Evolutionary conservation across 495 filamentous ascomycete species (phyloP), one percentile per base, ranked within the genome.

Genomic region (Penicillium diatomitis): DNA sequence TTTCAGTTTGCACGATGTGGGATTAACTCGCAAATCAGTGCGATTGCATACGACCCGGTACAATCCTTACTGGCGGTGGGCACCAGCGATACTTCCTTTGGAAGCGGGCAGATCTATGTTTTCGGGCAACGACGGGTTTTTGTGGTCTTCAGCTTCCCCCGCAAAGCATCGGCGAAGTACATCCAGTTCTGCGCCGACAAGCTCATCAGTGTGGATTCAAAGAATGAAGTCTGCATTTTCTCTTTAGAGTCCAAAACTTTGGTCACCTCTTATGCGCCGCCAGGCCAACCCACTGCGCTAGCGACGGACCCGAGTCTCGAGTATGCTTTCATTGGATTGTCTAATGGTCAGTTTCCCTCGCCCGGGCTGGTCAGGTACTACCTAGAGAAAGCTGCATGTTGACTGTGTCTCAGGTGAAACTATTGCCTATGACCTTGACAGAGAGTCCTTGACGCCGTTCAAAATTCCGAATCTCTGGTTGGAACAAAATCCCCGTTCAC

Each of bases 41-140:
- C 78, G 28, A 60, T 97, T 38, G 84, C 90, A 53, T 96, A 94
- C 72, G 89, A 96, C 52, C 91, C 92, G 4, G 75, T 94, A 27
- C 92, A 97, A 63, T 95, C 90, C 12, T 82, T 98, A 31, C 74
- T 98, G 32, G 92, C 90, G n/a, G 78, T 97, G 41, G 92, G 89
- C 29, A 97, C 94, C 41, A 83, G 80, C 62, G 86, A 87, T 66
- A 85, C 86, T 34, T 76, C 83, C 52, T 89, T 79, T 50, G 85
- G 86, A 46, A 78, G 77, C 36, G 86, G 87, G 20, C 81, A 87
- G 65, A 89, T 98, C 62, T 92, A 92, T 66, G 73, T 98, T 55
- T 96, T 92, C 58, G 92, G 92, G 9, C 86, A 88, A 66, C 79
- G 74, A 35, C 84, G 92, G 29, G 84, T 96, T 41, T 75, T 80